Percentiles rank a stretch among this genome's conserved stretches.
These are phyloP conservation scores for Plantago major DNA, from an alignment of 257 asterid species.

Conservation along the genomic window DNA sequence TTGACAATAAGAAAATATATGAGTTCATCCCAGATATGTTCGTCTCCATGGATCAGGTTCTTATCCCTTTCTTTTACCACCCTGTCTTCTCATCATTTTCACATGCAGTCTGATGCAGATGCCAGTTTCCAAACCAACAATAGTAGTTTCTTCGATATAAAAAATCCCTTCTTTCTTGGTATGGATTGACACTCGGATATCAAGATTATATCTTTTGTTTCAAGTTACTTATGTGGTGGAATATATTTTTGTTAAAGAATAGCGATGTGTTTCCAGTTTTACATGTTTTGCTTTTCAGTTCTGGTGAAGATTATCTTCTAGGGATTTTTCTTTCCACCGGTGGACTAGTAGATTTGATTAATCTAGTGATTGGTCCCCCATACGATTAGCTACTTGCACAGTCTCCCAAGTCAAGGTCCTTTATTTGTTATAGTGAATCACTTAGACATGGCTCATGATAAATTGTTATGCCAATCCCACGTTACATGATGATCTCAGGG, in stretches of 20 bases:
- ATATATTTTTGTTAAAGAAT: background rate
- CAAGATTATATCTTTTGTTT: too few relatives aligned
- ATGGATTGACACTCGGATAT: too few relatives aligned
- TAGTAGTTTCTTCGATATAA: background rate
- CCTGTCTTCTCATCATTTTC: background rate
- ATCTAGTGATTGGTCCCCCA: background rate
- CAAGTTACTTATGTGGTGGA: too few relatives aligned
- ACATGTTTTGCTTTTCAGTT: background rate
- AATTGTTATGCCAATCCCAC: constrained; percentile 21
- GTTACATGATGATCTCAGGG: background rate
- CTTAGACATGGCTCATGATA: background rate
- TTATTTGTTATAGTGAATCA: constrained; percentile 1
- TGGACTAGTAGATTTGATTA: background rate
- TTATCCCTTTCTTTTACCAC: background rate
- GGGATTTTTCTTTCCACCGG: too few relatives aligned
- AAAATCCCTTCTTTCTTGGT: too few relatives aligned
- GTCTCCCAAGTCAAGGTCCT: constrained; percentile 32
- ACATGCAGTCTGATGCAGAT: background rate
- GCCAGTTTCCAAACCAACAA: background rate
- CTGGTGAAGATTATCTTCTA: background rate
- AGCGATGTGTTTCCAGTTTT: background rate
- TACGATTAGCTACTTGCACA: constrained; percentile 5
- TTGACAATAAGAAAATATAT: constrained; percentile 45
- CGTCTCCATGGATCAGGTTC: constrained; percentile 65
- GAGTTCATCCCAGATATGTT: constrained; percentile 58